Conservation (phyloP, 2,329 filamentous ascomycete species). For the Cercospora beticola region DNA sequence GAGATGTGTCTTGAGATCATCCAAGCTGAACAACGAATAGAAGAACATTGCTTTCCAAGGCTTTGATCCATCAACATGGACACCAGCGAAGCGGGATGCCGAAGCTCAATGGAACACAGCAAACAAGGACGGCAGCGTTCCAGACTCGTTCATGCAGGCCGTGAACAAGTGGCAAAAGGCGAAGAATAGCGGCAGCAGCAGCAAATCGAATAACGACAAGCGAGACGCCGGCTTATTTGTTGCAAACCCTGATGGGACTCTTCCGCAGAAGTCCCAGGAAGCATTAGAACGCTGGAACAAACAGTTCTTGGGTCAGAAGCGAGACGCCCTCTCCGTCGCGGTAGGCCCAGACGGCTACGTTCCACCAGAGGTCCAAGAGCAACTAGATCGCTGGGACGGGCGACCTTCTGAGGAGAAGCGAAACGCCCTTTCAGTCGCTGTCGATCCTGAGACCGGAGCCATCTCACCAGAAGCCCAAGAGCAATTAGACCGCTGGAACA, state of each 20-base stretch:
- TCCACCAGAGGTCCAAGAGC: background rate
- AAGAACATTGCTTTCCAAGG: background rate
- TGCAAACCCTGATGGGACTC: background rate
- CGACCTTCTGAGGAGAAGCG: background rate
- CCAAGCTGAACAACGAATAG: background rate
- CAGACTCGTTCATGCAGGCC: conserved; percentile 3
- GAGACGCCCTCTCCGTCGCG: background rate
- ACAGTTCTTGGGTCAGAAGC: background rate
- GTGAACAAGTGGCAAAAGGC: background rate
- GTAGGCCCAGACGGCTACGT: background rate
- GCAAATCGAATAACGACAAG: background rate
- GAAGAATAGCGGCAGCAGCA: background rate
- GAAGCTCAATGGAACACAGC: background rate
- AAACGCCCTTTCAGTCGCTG: background rate
- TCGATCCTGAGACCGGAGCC: background rate
- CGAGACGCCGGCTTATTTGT: background rate
- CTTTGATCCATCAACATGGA: background rate
- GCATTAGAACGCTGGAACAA: background rate
- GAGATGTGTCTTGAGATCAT: no score
- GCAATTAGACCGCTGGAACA: background rate
- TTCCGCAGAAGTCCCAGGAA: background rate
- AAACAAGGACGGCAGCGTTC: background rate
- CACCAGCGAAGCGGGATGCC: background rate
- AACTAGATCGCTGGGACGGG: background rate
- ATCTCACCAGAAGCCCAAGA: background rate